Conservation (phyloP, 2,329 filamentous ascomycete genomes). For the Claviceps quebecensis region DNA sequence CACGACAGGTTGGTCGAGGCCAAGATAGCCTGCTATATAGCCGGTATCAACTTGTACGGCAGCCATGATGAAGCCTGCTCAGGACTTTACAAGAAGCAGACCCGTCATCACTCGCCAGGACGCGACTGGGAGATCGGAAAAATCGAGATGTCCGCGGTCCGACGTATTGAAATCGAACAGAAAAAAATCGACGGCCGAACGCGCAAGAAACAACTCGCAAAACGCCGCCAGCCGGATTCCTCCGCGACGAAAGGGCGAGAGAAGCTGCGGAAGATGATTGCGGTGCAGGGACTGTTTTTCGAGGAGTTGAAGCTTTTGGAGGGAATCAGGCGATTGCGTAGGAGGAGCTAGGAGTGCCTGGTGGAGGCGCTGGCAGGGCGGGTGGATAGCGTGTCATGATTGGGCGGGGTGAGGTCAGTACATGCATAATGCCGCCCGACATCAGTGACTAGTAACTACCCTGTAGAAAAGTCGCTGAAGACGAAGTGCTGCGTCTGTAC, state of each 20-base stretch:
- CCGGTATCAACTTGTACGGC: constrained; percentile 46
- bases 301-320: background rate
- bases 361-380: background rate
- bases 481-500: background rate
- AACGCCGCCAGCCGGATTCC: background rate
- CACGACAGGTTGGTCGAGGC: constrained; percentile 51
- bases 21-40: constrained; percentile 60
- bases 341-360: background rate
- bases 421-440: background rate
- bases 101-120: constrained; percentile 6
- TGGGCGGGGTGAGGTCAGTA: background rate
- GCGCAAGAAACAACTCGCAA: background rate
- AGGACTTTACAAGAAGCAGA: constrained; percentile 4
- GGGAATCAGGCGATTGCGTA: background rate
- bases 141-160: background rate
- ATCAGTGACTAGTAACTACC: background rate
- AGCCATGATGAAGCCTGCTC: constrained; percentile 20
- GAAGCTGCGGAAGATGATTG: background rate
- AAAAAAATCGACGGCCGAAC: background rate
- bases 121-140: background rate
- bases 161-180: background rate
- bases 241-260: background rate
- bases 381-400: background rate
- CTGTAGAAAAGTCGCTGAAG: background rate
- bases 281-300: background rate